phyloP scores from a whole-genome alignment of 805 yeast species.

The Sugiyamaella qingdaonensis region DNA sequence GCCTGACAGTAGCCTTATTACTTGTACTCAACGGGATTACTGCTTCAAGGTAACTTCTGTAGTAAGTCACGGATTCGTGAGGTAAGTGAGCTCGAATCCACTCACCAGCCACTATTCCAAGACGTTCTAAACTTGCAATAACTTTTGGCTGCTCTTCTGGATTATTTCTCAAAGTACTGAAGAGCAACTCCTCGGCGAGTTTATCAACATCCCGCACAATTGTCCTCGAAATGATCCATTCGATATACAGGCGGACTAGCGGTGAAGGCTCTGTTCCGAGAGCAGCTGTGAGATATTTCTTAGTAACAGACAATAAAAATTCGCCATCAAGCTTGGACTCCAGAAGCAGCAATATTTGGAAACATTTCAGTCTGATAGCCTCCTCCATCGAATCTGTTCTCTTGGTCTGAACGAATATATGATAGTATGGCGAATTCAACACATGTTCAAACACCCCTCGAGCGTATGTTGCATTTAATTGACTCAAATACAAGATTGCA shows the following conservation, averaged over 20 bases:
- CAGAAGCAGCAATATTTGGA: constrained; percentile 46
- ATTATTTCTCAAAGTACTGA: constrained; percentile 21
- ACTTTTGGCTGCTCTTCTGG: constrained; percentile 42
- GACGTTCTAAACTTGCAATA: constrained; percentile 61
- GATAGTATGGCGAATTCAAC: constrained; percentile 36
- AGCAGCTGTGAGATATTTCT: constrained; percentile 30
- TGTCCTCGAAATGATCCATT: constrained; percentile 64
- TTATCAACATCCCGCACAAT: constrained; percentile 33
- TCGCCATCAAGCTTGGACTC: constrained; percentile 32
- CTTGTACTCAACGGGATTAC: constrained; percentile 73
- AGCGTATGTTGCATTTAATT: constrained; percentile 5
- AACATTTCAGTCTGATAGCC: constrained; percentile 55
- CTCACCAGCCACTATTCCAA: constrained; percentile 51
- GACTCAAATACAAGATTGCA: constrained; percentile 45
- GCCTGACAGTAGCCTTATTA: constrained; percentile 77
- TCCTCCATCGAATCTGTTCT: constrained; percentile 70
- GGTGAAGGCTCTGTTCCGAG: constrained; percentile 73
- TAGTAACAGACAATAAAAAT: constrained; percentile 28
- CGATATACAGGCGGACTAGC: constrained; percentile 64
- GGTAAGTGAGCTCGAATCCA: constrained; percentile 34
- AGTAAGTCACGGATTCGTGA: constrained; percentile 24
- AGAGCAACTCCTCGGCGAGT: constrained; percentile 7
- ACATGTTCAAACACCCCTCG: constrained; percentile 28
- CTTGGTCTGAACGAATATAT: constrained; percentile 47
- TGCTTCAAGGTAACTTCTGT: constrained; percentile 44